These are phyloP conservation scores for Euphrasia arctica DNA, from an alignment of 305 asterid species.

Conservation along the genomic window DNA sequence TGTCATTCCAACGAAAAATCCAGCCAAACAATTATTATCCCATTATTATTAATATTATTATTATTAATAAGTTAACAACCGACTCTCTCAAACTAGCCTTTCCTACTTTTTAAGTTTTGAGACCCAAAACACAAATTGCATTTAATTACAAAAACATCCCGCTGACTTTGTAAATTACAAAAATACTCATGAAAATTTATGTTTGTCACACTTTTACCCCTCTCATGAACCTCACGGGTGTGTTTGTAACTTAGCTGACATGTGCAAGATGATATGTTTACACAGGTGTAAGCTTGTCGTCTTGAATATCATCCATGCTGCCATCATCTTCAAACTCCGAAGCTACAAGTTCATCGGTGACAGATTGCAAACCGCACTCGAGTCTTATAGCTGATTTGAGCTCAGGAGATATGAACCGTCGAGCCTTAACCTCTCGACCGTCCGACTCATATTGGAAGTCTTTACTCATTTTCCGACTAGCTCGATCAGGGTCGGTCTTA, in stretches of 20 bases:
- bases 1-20: too few relatives aligned
- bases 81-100: too few relatives aligned
- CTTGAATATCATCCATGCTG: not conserved
- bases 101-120: too few relatives aligned
- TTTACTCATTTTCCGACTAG: conserved; percentile 22
- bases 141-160: not conserved
- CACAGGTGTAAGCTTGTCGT: not conserved
- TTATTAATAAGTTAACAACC: too few relatives aligned
- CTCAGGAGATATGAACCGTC: conserved; percentile 53
- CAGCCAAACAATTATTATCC: too few relatives aligned
- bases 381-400: conserved; percentile 76
- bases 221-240: not conserved
- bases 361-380: conserved; percentile 59
- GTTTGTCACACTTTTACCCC: not conserved
- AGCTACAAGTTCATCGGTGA: not conserved
- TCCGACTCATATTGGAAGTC: conserved; percentile 18
- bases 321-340: not conserved
- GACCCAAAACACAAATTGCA: not conserved
- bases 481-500: conserved; percentile 33
- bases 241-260: not conserved
- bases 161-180: not conserved
- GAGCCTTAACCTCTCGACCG: conserved; percentile 30
- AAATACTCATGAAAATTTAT: not conserved
- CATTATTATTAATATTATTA: too few relatives aligned
- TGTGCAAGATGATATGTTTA: not conserved